Conservation (phyloP, 345 rosid genomes). For the Brassica carinata region DNA sequence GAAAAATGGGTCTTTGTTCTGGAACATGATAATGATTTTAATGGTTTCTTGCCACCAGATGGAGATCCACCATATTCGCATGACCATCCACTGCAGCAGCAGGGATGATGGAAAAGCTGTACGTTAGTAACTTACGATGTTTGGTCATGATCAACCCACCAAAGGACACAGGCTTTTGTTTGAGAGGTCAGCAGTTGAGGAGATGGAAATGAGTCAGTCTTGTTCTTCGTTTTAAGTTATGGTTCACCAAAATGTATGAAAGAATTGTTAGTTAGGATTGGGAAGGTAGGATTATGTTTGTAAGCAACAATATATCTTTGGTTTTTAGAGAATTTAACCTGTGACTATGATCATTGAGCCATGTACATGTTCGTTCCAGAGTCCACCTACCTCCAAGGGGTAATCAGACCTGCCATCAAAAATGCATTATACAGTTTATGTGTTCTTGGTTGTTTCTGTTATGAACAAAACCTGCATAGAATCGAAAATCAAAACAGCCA, state of each 20-base stretch:
- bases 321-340: slow-evolving; percentile 34
- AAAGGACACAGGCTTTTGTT: slow-evolving; percentile 11
- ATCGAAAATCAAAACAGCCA: too few relatives aligned
- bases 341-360: slow-evolving; percentile 11
- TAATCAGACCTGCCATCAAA: slow-evolving; percentile 25
- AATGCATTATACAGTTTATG: neutral
- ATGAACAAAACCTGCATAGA: too few relatives aligned
- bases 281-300: slow-evolving; percentile 23
- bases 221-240: slow-evolving; percentile 1
- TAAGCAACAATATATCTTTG: slow-evolving; percentile 10
- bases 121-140: neutral
- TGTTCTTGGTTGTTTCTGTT: neutral
- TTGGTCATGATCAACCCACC: neutral
- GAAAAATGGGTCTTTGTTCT: neutral
- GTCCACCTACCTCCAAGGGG: neutral
- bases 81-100: slow-evolving; percentile 31
- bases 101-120: slow-evolving; percentile 26
- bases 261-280: slow-evolving; percentile 14
- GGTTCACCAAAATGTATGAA: slow-evolving; percentile 23
- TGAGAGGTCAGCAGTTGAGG: neutral
- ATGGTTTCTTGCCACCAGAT: slow-evolving; percentile 29
- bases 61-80: slow-evolving; percentile 39
- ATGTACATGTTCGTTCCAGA: neutral
- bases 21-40: neutral
- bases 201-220: slow-evolving; percentile 10